These are phyloP conservation scores for Penstemon barbatus DNA, from an alignment of 257 asterid species.

Conservation along the genomic window DNA sequence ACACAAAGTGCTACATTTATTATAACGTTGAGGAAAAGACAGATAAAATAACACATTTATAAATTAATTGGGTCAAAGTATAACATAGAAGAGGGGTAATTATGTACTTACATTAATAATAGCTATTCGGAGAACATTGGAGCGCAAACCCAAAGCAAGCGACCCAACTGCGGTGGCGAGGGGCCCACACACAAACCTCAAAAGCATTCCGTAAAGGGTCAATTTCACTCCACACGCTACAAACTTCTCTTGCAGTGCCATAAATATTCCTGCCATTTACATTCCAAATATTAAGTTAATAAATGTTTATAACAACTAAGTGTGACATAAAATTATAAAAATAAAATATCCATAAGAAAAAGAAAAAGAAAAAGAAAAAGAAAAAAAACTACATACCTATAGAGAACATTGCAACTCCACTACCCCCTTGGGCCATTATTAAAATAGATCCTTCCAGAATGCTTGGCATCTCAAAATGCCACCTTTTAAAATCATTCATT, in stretches of 20 bases:
- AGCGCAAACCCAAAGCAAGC: slow-evolving; percentile 41
- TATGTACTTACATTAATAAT: slow-evolving; percentile 44
- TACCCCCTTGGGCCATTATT: slow-evolving; percentile 76
- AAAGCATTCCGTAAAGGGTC: slow-evolving; percentile 39
- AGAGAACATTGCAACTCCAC: slow-evolving; percentile 74
- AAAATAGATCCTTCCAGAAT: slow-evolving; percentile 61
- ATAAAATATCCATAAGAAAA: too few relatives aligned
- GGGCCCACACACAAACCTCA: slow-evolving; percentile 54
- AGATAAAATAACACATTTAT: too few relatives aligned
- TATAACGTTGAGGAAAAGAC: too few relatives aligned
- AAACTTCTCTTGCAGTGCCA: slow-evolving; percentile 54
- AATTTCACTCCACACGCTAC: slow-evolving; percentile 48
- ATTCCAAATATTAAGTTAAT: too few relatives aligned
- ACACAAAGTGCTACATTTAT: too few relatives aligned
- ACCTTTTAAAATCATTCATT: slow-evolving; percentile 35
- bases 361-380: too few relatives aligned
- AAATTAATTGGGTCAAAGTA: too few relatives aligned
- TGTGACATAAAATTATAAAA: too few relatives aligned
- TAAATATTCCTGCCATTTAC: slow-evolving; percentile 47
- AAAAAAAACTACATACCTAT: slow-evolving; percentile 45
- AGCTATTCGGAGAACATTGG: slow-evolving; percentile 46
- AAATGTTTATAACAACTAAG: too few relatives aligned
- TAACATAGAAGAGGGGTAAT: too few relatives aligned
- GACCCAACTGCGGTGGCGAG: slow-evolving; percentile 46
- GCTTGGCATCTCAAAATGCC: slow-evolving; percentile 62